Base-by-base conservation (phyloP, 2,329 filamentous ascomycete genomes). In the Shiraia sp. region DNA sequence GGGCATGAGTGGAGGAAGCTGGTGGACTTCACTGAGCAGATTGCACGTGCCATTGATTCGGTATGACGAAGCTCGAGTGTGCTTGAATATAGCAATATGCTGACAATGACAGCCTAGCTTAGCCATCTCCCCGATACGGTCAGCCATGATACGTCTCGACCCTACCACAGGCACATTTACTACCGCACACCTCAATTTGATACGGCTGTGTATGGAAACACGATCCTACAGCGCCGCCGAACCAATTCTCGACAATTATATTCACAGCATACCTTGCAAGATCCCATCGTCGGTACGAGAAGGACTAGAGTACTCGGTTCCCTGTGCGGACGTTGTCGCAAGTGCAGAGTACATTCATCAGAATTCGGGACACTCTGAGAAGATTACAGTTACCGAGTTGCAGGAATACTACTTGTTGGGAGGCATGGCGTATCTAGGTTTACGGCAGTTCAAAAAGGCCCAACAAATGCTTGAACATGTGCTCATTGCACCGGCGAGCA, bases 141-240 rank as follows among this genome's bases (percentile, higher is more conserved):
- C 69, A 57, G 84, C 83, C 3, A 76, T 91, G 49, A 69, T 83
- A 10, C 79, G 79, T 39, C 72, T 91, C 42, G 86, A 91, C 51
- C 83, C 86, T 2, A 77, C 78, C 10, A 81, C 79, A 19, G 79
- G 79, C 35, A 79, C 86, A 36, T 81, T 90, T 53, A 90, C 86
- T 4, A 78, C 78, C 4, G 75, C 75, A 19, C 86, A 90, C 55
- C 65, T 85, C 26, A 59, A 70, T 10, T 73, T 88, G 23, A 74
- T 79, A 22, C 79, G 75, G 29, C 63, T 84, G 9, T 85, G 86
- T 31, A 57, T 79, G 34, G 72, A 79, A 37, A 75, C 77, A 23
- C 70, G 79, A 51, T 70, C 70, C 27, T 79, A 81, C 42, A 73
- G 75, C 10, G 75, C 77, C 16, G 82, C 79, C 2, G 70, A 86